Base-by-base conservation (phyloP, 768 basidiomycete species). In the Ramaria sp. region DNA sequence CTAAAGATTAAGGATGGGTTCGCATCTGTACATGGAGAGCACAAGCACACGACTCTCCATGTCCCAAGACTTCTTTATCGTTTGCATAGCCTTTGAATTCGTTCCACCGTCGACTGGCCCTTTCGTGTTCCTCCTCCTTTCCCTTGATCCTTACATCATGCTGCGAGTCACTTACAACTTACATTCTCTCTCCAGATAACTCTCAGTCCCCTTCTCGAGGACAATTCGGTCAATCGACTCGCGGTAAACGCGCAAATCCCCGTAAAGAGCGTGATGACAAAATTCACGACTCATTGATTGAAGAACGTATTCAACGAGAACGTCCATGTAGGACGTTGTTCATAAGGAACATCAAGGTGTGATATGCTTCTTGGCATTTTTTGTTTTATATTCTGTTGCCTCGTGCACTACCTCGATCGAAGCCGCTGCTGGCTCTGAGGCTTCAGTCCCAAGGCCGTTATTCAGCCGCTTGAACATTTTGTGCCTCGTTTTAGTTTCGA, bases 311-410 rank as follows among this genome's bases (percentile, higher is more conserved):
- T 61, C 83, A 90, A 66, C 82, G 88, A 59, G 95, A 99, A 73
- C 77, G 92, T 61, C 92, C 92, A 1, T 97, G 96, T 69, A 80
- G 96, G 51, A 97, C 93, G 3, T 72, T 99, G 32, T 99, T 99
- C 65, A 93, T 98, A 60, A 83, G 96, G 62, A 99, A 99, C 66
- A 90, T 99, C 64, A 96, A 93, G 84, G 95, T 88, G 71, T 85
- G 90, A 55, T 41, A 39, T 15, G 37, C 37, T 49, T 49, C 39
- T 34, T 50, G 39, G 42, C 20, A 44, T 55, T 38, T 10, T 47
- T 53, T 50, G 15, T 34, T 37, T n/a, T 22, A 12, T 50, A 8
- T 22, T 34, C 32, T 13, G 32, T 34, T 34, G 32, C 32, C 32
- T 34, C 28, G 5, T 49, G 34, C 48, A 15, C 28, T 12, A 12